Base-by-base conservation (phyloP, 345 rosid species). In the Theobroma cacao region DNA sequence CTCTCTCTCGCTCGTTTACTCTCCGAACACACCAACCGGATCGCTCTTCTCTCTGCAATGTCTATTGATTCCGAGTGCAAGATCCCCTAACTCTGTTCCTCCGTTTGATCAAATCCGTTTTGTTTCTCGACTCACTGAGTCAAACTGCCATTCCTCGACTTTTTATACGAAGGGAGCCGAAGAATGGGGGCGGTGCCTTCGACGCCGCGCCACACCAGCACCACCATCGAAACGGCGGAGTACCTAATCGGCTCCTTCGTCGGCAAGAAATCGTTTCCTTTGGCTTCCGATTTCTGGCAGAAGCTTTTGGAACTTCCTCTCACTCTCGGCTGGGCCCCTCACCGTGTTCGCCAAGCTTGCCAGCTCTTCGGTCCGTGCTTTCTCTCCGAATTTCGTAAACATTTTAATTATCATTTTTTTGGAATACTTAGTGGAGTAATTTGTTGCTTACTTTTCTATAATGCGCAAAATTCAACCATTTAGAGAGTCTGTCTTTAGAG, bases 161-260 rank as follows among this genome's bases (percentile, higher is more conserved):
- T 58, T 60, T 63, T 50, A 28, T n/a, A 22, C 33, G 33, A 33
- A 22, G 31, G 58, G 52, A 17, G 20, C 36, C 9, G 22, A 36
- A n/a, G 74, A 80, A 94, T 94, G 99, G 98, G 99, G 70, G 92
- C 89, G 30, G 94, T 74, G 76, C 92, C 99, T 82, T 96, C 99
- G 20, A 91, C 97, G 85, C 98, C 97, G 82, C 86, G 88, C 45
- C 79, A 68, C 20, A 45, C 81, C 75, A 82, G 78, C 63, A 22
- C 69, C 78, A 80, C 62, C 82, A 87, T 66, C 82, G 92, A 91
- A 77, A 74, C 91, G 69, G 92, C 89, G 47, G 98, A 90, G 86
- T 85, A 91, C 72, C 87, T 94, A 83, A 90, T 92, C 76, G 86
- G 88, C 5, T 81, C 91, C n/a, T 90, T 96, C 24, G 94, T 96